These are phyloP conservation scores for Linnemannia exigua DNA, from an alignment of 192 early-diverging fungal species.

Conservation along the genomic window DNA sequence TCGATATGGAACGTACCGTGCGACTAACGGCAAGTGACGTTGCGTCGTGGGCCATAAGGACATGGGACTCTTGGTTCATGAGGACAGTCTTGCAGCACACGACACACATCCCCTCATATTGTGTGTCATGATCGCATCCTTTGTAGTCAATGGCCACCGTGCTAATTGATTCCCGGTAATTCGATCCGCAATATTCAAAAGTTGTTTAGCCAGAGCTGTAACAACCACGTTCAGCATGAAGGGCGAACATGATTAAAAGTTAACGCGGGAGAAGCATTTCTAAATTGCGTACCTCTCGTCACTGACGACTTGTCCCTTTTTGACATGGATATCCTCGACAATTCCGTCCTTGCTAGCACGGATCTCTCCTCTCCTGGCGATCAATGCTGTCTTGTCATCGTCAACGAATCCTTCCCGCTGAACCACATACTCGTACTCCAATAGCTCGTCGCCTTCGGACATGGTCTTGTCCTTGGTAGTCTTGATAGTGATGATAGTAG, in stretches of 20 bases:
- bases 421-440: conserved; percentile 48
- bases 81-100: conserved; percentile 29
- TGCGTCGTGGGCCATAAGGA: conserved; percentile 51
- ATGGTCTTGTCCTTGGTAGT: conserved; percentile 15
- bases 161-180: background rate
- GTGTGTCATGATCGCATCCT: conserved; percentile 47
- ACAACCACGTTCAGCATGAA: background rate
- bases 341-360: conserved; percentile 37
- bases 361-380: conserved; percentile 33
- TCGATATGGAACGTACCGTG: conserved; percentile 1
- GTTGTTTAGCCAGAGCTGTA: background rate
- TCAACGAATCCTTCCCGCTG: conserved; percentile 36
- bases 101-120: conserved; percentile 36
- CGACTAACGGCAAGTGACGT: conserved; percentile 43
- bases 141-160: conserved; percentile 29
- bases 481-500: conserved; percentile 35
- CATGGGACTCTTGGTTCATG: conserved; percentile 12
- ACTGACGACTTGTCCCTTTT: conserved; percentile 26
- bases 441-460: conserved; percentile 39
- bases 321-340: conserved; percentile 16
- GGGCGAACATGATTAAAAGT: background rate
- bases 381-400: conserved; percentile 21
- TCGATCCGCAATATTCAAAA: background rate
- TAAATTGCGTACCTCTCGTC: conserved; percentile 20
- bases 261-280: background rate